phyloP scores from a whole-genome alignment of 495 filamentous ascomycete genomes.

The Annulohypoxylon nitens region DNA sequence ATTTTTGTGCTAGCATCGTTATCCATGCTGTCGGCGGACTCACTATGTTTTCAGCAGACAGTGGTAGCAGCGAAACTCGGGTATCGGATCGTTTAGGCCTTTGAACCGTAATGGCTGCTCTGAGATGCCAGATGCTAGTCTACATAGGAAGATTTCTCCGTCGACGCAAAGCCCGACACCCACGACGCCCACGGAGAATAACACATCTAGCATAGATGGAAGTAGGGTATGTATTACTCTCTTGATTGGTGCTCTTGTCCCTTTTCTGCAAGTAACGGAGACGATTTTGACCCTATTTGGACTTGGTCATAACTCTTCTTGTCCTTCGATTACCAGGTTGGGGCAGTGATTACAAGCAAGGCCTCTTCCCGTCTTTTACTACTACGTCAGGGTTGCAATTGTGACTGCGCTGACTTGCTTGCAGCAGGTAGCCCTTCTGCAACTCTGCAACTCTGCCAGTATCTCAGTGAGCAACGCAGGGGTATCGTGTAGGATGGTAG shows the following conservation, averaged over 20 bases:
- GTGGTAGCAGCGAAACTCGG: constrained; percentile 34
- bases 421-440: constrained; percentile 37
- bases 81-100: constrained; percentile 38
- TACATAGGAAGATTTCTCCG: constrained; percentile 24
- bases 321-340: constrained; percentile 39
- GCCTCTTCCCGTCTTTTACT: constrained; percentile 38
- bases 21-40: constrained; percentile 30
- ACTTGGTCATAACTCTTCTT: constrained; percentile 35
- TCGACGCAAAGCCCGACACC: constrained; percentile 10
- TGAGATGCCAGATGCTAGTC: constrained; percentile 22
- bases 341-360: constrained; percentile 36
- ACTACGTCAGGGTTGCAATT: constrained; percentile 41
- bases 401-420: constrained; percentile 43
- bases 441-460: constrained; percentile 7
- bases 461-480: constrained; percentile 33
- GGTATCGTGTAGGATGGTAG: constrained; percentile 23
- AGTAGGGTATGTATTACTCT: background rate
- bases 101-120: constrained; percentile 15
- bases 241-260: constrained; percentile 26
- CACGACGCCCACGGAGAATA: constrained; percentile 25
- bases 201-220: constrained; percentile 29
- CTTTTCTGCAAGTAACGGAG: constrained; percentile 31
- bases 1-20: constrained; percentile 23
- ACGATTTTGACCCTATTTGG: constrained; percentile 31
- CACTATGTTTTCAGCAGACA: constrained; percentile 13